A percentile compares a stretch with the other conserved stretches of the same genome.
Evolutionary conservation across 2,329 filamentous ascomycete species (phyloP).

Genomic region (Daldinia eschscholtzii): DNA sequence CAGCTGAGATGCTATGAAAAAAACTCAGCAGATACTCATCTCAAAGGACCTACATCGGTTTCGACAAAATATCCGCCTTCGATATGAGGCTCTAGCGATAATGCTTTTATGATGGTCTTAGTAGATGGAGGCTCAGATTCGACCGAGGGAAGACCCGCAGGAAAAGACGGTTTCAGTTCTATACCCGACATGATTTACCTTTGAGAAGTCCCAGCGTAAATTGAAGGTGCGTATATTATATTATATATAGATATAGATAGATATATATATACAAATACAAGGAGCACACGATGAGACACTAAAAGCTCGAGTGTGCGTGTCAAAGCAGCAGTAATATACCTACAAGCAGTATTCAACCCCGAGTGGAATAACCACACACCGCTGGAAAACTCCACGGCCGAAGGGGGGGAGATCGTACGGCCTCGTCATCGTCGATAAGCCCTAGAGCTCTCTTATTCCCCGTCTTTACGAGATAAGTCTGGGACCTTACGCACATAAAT

Average conservation of each 20-base stretch:
- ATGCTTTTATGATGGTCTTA: conserved; percentile 50
- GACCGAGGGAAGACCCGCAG: conserved; percentile 3
- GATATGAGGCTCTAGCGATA: conserved; percentile 67
- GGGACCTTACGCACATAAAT: not conserved
- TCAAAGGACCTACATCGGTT: conserved; percentile 60
- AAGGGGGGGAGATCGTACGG: not conserved
- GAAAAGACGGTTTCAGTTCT: conserved; percentile 20
- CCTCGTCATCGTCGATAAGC: conserved; percentile 2
- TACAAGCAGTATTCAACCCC: not conserved
- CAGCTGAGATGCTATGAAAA: not conserved
- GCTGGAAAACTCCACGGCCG: not conserved
- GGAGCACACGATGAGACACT: too few relatives aligned
- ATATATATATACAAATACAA: not conserved
- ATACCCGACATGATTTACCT: conserved; percentile 7
- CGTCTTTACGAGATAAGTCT: conserved; percentile 7
- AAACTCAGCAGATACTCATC: not conserved
- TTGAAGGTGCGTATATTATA: not conserved
- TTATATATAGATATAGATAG: not conserved
- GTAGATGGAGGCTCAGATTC: conserved; percentile 8
- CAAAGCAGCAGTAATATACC: conserved; percentile 1
- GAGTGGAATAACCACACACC: not conserved
- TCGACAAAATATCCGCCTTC: conserved; percentile 74
- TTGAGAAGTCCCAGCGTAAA: not conserved
- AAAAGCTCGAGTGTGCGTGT: not conserved
- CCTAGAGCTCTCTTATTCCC: not conserved